These are phyloP conservation scores for Amaranthus palmeri DNA, from an alignment of 148 eudicot species.

Conservation along the genomic window DNA sequence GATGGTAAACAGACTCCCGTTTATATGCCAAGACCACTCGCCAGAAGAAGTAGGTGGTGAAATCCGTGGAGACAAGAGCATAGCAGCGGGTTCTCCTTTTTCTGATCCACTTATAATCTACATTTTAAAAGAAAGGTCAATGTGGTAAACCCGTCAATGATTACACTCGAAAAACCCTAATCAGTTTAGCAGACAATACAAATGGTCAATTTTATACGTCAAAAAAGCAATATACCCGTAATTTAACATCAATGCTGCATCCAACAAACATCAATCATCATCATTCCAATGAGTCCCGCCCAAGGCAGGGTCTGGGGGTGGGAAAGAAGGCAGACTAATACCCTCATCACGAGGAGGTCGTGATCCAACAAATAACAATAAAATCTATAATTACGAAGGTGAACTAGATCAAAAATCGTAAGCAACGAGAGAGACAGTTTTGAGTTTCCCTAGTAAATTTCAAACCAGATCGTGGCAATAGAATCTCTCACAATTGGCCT, in stretches of 20 bases:
- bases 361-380: too few species aligned
- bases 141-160: not conserved
- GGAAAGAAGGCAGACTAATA: too few species aligned
- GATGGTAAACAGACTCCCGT: conserved; percentile 76
- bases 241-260: not conserved
- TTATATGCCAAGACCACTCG: conserved; percentile 50
- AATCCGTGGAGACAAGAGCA: conserved; percentile 68
- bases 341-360: too few species aligned
- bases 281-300: too few species aligned
- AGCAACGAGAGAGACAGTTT: not conserved
- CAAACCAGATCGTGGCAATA: not conserved
- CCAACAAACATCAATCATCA: too few species aligned
- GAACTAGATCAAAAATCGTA: not conserved
- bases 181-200: not conserved
- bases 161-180: not conserved
- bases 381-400: not conserved
- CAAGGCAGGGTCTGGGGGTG: too few species aligned
- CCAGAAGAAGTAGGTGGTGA: conserved; percentile 36
- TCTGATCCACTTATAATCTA: conserved; percentile 71
- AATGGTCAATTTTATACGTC: not conserved
- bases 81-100: conserved; percentile 72
- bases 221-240: not conserved
- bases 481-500: not conserved
- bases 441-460: not conserved
- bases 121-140: conserved; percentile 21